Base-by-base conservation (phyloP, 2,329 filamentous ascomycete species). In the Colletotrichum sp. region DNA sequence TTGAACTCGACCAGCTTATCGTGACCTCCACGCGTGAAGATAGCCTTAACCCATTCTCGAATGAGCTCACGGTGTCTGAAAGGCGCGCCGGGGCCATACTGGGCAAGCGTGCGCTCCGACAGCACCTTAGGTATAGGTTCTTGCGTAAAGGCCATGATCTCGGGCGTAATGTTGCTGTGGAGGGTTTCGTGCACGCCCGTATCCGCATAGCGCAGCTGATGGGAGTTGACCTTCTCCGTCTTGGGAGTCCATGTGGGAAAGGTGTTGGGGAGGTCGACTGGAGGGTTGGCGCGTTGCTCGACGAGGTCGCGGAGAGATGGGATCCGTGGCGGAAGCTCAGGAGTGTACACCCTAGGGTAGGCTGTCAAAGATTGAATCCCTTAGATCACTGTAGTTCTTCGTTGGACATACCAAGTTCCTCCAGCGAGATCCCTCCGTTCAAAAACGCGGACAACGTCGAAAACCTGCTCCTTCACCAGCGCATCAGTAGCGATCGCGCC, bases 321-420 rank as follows among this genome's bases (percentile, higher is more conserved):
- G 43, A 51, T 51, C 0, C 43, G n/a, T 0, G 43, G n/a, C 43
- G 43, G 43, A 21, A 51, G 43, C 11, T 51, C n/a, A 21, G 43
- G n/a, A 3, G 6, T 51, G 4, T 51, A 21, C 1, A 51, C 43
- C 43, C 43, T 51, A 6, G 4, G 6, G n/a, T 21, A 24, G 1
- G 2, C 6, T 15, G 43, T 51, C 2, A 51, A n/a, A 3, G 1
- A 51, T 13, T 51, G 3, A 51, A 51, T 47, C 1, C 6, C 0
- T 5, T 13, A 13, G 6, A 47, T 21, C 1, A 21, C 43, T 13
- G 3, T 0, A 13, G 8, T 47, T 0, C 7, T 21, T 21, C 0
- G 1, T 24, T 24, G 24, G 24, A 47, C n/a, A 3, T 13, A 21
- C 43, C 43, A 51, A 51, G 43, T 51, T 21, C 43, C 43, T 51